phyloP scores from a whole-genome alignment of 2,329 filamentous ascomycete species.

The Hypoxylon sp. region DNA sequence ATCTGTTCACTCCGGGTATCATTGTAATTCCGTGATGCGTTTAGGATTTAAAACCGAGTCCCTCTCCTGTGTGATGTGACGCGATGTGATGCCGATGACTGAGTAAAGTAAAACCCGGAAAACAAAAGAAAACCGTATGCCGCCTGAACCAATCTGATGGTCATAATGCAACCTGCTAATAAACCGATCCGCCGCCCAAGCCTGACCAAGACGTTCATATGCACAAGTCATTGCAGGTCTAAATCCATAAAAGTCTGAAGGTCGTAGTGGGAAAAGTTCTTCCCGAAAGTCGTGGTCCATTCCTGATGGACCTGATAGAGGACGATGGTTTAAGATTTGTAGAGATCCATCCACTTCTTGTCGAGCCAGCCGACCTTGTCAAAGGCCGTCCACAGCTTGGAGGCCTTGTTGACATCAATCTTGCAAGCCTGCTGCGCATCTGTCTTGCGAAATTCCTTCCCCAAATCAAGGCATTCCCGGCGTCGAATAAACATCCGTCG shows the following conservation, averaged over 20 bases:
- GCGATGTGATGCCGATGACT: constrained; percentile 33
- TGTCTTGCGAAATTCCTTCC: constrained; percentile 92
- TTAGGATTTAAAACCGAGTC: constrained; percentile 38
- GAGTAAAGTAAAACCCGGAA: constrained; percentile 17
- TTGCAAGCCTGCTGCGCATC: constrained; percentile 97
- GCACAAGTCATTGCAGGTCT: constrained; percentile 17
- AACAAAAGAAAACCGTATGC: constrained; percentile 29
- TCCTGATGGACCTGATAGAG: constrained; percentile 36
- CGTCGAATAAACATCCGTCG: constrained; percentile 86
- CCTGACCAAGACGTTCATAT: constrained; percentile 15
- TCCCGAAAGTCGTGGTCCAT: constrained; percentile 27
- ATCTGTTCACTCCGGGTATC: constrained; percentile 48
- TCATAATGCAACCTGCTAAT: constrained; percentile 18
- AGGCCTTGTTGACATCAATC: constrained; percentile 98
- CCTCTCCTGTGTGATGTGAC: constrained; percentile 27
- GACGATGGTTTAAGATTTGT: constrained; percentile 44
- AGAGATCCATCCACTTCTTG: constrained; percentile 53
- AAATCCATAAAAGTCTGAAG: background rate
- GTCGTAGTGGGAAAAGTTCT: background rate
- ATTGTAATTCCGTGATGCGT: constrained; percentile 46
- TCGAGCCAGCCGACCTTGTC: constrained; percentile 87
- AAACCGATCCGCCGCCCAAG: constrained; percentile 9
- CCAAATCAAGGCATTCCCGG: constrained; percentile 70
- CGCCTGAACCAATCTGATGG: constrained; percentile 30
- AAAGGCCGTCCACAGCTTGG: constrained; percentile 89